Percentiles rank a stretch among this genome's conserved stretches.
These are phyloP conservation scores for Biscutella laevigata DNA, from an alignment of 441 rosid genomes.

Conservation along the genomic window DNA sequence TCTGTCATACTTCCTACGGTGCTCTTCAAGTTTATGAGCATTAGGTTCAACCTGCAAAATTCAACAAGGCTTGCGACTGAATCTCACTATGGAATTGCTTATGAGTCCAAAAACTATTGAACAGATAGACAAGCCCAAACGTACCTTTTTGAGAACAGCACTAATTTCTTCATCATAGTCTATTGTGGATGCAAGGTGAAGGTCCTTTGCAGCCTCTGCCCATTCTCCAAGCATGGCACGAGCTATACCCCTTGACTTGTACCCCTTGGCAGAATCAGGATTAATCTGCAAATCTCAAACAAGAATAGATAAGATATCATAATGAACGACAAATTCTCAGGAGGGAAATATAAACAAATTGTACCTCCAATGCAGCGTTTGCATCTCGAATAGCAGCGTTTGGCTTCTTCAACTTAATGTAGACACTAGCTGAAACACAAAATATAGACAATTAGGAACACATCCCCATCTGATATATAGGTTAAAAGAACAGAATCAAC, in stretches of 20 bases:
- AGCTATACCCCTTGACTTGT: constrained; percentile 87
- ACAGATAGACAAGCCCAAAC: neutral
- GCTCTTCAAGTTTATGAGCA: constrained; percentile 81
- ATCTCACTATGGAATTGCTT: neutral
- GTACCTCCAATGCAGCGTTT: constrained; percentile 81
- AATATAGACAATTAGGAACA: neutral
- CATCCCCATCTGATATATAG: neutral
- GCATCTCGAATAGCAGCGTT: constrained; percentile 94
- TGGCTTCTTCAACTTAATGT: constrained; percentile 94
- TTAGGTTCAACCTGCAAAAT: constrained; percentile 84
- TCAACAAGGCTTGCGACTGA: neutral
- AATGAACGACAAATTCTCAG: too few species aligned
- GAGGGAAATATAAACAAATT: neutral
- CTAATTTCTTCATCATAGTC: constrained; percentile 87
- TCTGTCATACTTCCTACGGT: constrained; percentile 85
- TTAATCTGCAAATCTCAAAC: constrained; percentile 49
- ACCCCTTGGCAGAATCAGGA: constrained; percentile 94
- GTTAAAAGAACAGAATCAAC: neutral
- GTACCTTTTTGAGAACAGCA: constrained; percentile 69
- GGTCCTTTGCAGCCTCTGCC: constrained; percentile 90
- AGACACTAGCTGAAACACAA: constrained; percentile 67
- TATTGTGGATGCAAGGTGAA: constrained; percentile 71
- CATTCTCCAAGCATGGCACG: constrained; percentile 81
- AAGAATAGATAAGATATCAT: neutral
- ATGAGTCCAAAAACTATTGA: neutral